Percentiles rank a stretch among this genome's conserved stretches.
Evolutionary conservation across 495 filamentous ascomycete species (phyloP).

Genomic region (Delitschia confertaspora): DNA sequence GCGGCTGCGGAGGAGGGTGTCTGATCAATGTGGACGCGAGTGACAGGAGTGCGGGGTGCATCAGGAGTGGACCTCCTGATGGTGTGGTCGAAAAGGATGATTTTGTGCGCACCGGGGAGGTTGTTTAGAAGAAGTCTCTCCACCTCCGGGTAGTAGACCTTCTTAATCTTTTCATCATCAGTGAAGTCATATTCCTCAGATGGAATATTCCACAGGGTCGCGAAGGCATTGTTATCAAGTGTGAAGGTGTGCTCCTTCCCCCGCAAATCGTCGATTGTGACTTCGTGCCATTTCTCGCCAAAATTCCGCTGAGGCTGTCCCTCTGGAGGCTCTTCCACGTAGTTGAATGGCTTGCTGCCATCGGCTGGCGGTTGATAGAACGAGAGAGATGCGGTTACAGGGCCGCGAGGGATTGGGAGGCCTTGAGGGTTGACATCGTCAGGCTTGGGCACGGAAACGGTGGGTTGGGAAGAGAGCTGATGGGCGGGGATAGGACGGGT

Average conservation of each 20-base stretch:
- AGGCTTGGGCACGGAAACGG: slow-evolving; percentile 6
- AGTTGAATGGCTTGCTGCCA: slow-evolving; percentile 57
- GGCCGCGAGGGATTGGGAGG: slow-evolving; percentile 51
- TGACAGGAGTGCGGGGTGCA: slow-evolving; percentile 56
- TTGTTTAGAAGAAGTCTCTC: slow-evolving; percentile 52
- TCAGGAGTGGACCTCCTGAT: slow-evolving; percentile 53
- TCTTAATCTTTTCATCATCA: slow-evolving; percentile 53
- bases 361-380: slow-evolving; percentile 61
- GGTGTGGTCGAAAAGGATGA: slow-evolving; percentile 86
- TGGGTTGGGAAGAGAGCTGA: slow-evolving; percentile 20
- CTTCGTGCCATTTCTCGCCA: slow-evolving; percentile 36
- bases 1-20: slow-evolving; percentile 52
- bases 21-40: slow-evolving; percentile 75
- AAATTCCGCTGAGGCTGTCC: slow-evolving; percentile 58
- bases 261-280: slow-evolving; percentile 58
- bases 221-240: slow-evolving; percentile 68
- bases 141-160: slow-evolving; percentile 77
- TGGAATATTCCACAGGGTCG: slow-evolving; percentile 43
- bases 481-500: slow-evolving; percentile 27
- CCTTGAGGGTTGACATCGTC: slow-evolving; percentile 20
- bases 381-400: slow-evolving; percentile 54
- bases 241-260: slow-evolving; percentile 51
- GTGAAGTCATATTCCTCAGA: slow-evolving; percentile 50
- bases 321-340: slow-evolving; percentile 54
- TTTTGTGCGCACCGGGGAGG: slow-evolving; percentile 51